A percentile compares a stretch with the other conserved stretches of the same genome.
Evolutionary conservation across 345 rosid species (phyloP).

Genomic region (Eucalyptus dawsonii): DNA sequence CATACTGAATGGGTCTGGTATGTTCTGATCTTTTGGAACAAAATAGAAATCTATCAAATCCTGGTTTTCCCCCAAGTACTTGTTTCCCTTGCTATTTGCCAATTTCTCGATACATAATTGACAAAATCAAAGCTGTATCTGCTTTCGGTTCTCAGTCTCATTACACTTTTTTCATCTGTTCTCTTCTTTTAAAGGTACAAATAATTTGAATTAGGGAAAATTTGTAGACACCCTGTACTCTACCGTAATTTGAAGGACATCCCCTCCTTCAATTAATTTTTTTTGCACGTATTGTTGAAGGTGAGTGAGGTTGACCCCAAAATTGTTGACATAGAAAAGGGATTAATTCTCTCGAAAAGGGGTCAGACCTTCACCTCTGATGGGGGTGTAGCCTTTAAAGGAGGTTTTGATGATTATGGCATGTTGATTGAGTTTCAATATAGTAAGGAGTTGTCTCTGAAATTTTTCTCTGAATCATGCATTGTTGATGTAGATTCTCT

Average conservation of each 20-base stretch:
- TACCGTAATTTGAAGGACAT: not conserved
- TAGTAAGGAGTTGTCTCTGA: not conserved
- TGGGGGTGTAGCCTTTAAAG: not conserved
- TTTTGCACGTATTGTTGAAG: not conserved
- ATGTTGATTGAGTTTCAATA: not conserved
- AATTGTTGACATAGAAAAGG: not conserved
- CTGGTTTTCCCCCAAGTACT: not conserved
- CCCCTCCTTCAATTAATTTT: not conserved
- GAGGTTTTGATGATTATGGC: not conserved
- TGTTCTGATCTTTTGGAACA: slow-evolving; percentile 4
- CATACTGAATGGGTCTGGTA: slow-evolving; percentile 74
- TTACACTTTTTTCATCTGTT: not conserved
- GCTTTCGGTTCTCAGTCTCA: not conserved
- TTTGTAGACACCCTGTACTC: not conserved
- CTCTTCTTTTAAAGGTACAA: not conserved
- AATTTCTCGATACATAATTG: not conserved
- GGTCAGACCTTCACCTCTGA: not conserved
- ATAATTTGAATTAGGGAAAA: not conserved
- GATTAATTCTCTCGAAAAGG: not conserved
- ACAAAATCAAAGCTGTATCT: not conserved
- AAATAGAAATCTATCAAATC: not conserved
- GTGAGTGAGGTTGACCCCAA: not conserved
- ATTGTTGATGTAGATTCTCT: not conserved
- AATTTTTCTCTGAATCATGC: not conserved
- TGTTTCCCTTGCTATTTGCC: not conserved